Evolutionary conservation across 768 basidiomycete genomes (phyloP), one percentile per base, ranked within the genome.

Genomic region (Naematelia encephala): DNA sequence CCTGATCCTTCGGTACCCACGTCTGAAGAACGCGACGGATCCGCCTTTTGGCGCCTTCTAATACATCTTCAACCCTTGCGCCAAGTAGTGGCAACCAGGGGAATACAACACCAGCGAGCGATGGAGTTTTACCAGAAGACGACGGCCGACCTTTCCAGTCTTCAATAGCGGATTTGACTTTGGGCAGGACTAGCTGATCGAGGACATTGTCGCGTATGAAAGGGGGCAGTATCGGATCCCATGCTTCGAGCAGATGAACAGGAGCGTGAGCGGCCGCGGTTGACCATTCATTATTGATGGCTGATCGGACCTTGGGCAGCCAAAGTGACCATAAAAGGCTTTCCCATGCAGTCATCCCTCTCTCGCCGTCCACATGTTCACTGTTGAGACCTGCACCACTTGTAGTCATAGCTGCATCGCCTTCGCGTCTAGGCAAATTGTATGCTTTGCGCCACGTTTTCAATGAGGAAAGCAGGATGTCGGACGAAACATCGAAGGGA

Each of bases 51-150:
- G 91, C 88, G 62, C 94, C 91, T 12, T 85, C 88, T 11, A 97
- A 77, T n/a, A 97, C 80, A 23, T 86, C 86, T 51, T 97, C 91
- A 61, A 91, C 78, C 53, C 92, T 80, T 28, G 88, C 77, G 3
- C 90, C 93, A 2, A 94, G 83, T 69, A 91, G 83, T 3, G 92
- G 91, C 47, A 99, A 78, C 96, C 96, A 99, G 8, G 96, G 96
- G 75, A 98, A 94, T 0, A 99, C 85, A 48, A 99, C 82, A 0
- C 83, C 80, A 49, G 88, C 89, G 50, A 98, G 77, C 0, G 89
- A 78, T 80, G 82, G 25, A 11, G 48, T 23, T 79, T 82, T 69
- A 79, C 70, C 81, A 2, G 50, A 43, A 23, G 54, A 57, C 3
- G 57, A 56, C 5, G 51, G 56, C 44, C 62, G 51, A 22, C 58